Percentiles rank a stretch among this genome's conserved stretches.
phyloP scores from a whole-genome alignment of 768 basidiomycete species.

The Mycena polygramma region DNA sequence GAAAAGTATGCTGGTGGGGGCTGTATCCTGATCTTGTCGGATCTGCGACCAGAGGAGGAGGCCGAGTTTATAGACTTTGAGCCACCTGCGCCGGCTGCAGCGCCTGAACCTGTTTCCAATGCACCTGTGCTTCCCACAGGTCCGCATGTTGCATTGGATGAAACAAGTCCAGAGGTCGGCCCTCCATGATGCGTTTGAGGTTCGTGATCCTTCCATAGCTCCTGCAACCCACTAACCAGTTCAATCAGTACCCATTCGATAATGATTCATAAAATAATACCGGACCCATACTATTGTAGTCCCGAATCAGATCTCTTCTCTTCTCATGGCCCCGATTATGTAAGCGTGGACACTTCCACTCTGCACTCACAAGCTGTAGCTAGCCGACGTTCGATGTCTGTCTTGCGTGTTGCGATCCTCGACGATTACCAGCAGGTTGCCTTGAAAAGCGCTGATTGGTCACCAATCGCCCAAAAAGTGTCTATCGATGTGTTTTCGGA shows the following conservation, averaged over 20 bases:
- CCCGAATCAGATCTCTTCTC: slow-evolving; percentile 8
- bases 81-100: slow-evolving; percentile 49
- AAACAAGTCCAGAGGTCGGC: slow-evolving; percentile 77
- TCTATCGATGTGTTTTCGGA: slow-evolving; percentile 63
- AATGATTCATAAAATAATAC: slow-evolving; percentile 63
- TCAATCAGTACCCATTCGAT: slow-evolving; percentile 80
- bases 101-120: slow-evolving; percentile 43
- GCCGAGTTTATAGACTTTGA: slow-evolving; percentile 80
- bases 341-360: slow-evolving; percentile 9
- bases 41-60: slow-evolving; percentile 77
- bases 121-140: slow-evolving; percentile 54
- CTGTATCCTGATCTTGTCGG: slow-evolving; percentile 88
- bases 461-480: slow-evolving; percentile 51
- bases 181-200: slow-evolving; percentile 89
- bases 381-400: slow-evolving; percentile 20
- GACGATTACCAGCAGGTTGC: slow-evolving; percentile 73
- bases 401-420: slow-evolving; percentile 63
- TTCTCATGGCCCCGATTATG: slow-evolving; percentile 20
- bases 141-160: slow-evolving; percentile 77
- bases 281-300: slow-evolving; percentile 29
- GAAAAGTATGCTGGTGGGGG: slow-evolving; percentile 85
- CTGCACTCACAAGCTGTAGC: neutral
- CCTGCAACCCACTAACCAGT: slow-evolving; percentile 40
- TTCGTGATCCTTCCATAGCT: slow-evolving; percentile 52
- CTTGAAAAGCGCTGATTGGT: slow-evolving; percentile 68